Evolutionary conservation across 805 yeast genomes (phyloP).

Genomic region (Candida pseudofarinosa): DNA sequence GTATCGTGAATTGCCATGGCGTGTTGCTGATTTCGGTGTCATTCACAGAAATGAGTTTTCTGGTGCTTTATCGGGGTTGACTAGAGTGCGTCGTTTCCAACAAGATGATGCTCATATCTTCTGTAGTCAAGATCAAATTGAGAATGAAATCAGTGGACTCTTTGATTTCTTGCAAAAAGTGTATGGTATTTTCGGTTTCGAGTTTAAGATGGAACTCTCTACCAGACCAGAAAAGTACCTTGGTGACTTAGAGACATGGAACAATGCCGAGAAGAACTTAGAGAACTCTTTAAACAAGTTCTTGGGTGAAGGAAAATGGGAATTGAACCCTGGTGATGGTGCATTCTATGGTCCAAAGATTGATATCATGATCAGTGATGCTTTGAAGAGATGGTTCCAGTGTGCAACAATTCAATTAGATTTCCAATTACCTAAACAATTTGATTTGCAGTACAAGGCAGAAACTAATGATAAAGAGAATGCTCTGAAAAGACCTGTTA

Average conservation of each 20-base stretch:
- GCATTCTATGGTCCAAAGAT: constrained; percentile 95
- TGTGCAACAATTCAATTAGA: constrained; percentile 98
- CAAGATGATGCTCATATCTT: constrained; percentile 99
- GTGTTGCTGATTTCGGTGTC: constrained; percentile 98
- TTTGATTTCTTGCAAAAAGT: constrained; percentile 82
- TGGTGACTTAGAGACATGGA: constrained; percentile 94
- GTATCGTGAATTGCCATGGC: constrained; percentile 95
- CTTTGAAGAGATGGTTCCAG: constrained; percentile 94
- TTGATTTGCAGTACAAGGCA: constrained; percentile 82
- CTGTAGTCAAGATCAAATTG: constrained; percentile 91
- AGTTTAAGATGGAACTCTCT: constrained; percentile 93
- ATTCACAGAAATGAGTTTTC: constrained; percentile 94
- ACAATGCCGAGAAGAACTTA: constrained; percentile 81
- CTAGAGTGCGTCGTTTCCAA: constrained; percentile 98
- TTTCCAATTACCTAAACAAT: constrained; percentile 95
- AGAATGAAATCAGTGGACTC: constrained; percentile 73
- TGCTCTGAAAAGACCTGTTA: constrained; percentile 82
- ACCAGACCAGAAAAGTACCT: constrained; percentile 96
- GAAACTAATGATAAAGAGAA: constrained; percentile 50
- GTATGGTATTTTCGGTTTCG: constrained; percentile 91
- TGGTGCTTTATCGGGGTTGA: constrained; percentile 86
- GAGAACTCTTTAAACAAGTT: constrained; percentile 78
- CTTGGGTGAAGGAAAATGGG: constrained; percentile 82
- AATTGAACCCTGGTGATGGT: constrained; percentile 94
- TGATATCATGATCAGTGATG: constrained; percentile 93